Evolutionary conservation across 768 basidiomycete species (phyloP).

Genomic region (Leccinellum albellum): DNA sequence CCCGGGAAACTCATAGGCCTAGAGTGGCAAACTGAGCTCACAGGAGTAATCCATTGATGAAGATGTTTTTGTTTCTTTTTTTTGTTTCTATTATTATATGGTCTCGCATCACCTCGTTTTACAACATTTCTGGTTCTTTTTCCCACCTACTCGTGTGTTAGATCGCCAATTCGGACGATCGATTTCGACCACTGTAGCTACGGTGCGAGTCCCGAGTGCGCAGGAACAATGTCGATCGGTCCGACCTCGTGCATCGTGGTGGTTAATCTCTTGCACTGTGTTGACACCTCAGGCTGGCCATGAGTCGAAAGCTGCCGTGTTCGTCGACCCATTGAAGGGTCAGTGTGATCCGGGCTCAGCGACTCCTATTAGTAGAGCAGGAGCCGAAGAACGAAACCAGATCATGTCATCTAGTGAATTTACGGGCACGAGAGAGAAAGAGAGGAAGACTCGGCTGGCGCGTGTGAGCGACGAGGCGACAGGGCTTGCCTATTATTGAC

Average conservation of each 20-base stretch:
- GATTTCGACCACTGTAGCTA: conserved; percentile 1
- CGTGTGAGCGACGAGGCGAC: conserved; percentile 29
- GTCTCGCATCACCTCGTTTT: background rate
- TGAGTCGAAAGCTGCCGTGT: background rate
- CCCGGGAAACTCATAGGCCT: background rate
- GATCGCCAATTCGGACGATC: conserved; percentile 7
- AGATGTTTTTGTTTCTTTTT: background rate
- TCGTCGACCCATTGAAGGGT: background rate
- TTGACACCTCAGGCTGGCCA: background rate
- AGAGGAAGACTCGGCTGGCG: background rate
- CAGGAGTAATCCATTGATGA: background rate
- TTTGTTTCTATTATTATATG: background rate
- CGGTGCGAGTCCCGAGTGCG: conserved; percentile 4
- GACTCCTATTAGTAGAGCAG: conserved; percentile 17
- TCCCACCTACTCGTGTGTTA: background rate
- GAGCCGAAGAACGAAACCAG: background rate
- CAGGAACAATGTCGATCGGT: conserved; percentile 12
- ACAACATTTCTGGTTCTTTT: background rate
- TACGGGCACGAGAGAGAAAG: background rate
- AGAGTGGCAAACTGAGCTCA: background rate
- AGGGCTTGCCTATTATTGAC: background rate
- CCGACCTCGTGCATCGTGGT: conserved; percentile 22
- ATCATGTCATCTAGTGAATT: conserved; percentile 11
- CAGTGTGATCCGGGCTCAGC: conserved; percentile 10
- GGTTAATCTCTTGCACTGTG: conserved; percentile 22